These are phyloP conservation scores for Emiliania huxleyi DNA, from an alignment of 78 protist species.

Conservation along the genomic window DNA sequence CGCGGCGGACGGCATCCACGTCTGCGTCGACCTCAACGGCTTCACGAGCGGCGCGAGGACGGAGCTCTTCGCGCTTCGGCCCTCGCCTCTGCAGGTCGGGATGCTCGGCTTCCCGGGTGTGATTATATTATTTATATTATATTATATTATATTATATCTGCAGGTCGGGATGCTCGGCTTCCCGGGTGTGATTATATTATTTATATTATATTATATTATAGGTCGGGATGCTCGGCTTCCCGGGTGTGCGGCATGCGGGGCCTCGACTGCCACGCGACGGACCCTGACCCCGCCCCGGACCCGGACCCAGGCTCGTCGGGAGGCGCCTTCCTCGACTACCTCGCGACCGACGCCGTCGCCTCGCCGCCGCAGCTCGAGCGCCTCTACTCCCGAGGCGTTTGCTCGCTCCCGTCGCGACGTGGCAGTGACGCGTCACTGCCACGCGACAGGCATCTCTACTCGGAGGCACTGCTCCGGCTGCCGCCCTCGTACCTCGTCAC, in stretches of 20 bases:
- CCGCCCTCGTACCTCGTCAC: constrained; percentile 11
- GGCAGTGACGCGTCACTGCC: too few relatives aligned
- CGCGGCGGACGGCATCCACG: not conserved
- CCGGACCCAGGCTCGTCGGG: constrained; percentile 5
- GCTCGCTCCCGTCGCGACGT: too few relatives aligned
- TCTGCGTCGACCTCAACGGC: constrained; percentile 31
- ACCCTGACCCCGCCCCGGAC: too few relatives aligned
- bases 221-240: not conserved
- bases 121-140: too few relatives aligned
- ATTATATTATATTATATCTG: too few relatives aligned
- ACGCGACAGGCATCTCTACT: too few relatives aligned
- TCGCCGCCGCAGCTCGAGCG: not conserved
- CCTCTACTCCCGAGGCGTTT: too few relatives aligned
- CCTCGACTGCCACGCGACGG: too few relatives aligned
- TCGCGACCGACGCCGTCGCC: not conserved
- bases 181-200: too few relatives aligned
- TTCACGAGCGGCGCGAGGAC: not conserved
- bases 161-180: not conserved
- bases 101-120: constrained; percentile 1
- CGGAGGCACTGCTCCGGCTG: not conserved
- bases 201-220: too few relatives aligned
- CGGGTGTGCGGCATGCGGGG: too few relatives aligned
- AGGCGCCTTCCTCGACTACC: not conserved
- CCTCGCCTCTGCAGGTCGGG: not conserved
- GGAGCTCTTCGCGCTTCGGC: constrained; percentile 30